Percentiles rank a stretch among this genome's conserved stretches.
These are phyloP conservation scores for Arxiozyma slooffiae DNA, from an alignment of 1,139 yeast species.

Conservation along the genomic window DNA sequence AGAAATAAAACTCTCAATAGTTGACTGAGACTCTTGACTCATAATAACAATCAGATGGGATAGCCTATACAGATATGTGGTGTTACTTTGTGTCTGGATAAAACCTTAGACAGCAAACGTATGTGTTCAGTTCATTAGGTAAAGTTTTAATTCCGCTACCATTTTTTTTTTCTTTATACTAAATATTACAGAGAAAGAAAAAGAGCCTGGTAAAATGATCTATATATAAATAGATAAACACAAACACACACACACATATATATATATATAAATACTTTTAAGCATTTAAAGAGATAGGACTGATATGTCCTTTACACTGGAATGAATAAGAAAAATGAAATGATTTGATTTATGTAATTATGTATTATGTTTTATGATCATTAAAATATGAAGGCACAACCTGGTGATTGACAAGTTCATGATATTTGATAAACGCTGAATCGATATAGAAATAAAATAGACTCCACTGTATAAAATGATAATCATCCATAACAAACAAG, in stretches of 20 bases:
- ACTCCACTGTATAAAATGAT: too few species aligned
- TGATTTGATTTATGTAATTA: background rate
- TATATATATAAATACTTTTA: background rate
- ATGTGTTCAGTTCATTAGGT: background rate
- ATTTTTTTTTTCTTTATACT: too few species aligned
- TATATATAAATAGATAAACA: too few species aligned
- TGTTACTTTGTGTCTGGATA: background rate
- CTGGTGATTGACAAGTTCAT: too few species aligned
- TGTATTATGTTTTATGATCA: too few species aligned
- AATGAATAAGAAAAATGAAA: background rate
- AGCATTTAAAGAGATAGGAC: too few species aligned
- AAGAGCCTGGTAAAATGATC: too few species aligned
- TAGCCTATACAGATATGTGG: background rate
- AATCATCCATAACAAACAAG: background rate
- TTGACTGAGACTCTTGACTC: constrained; percentile 7
- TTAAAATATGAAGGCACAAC: too few species aligned
- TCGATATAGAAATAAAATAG: too few species aligned
- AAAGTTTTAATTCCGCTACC: background rate
- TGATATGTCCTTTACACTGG: too few species aligned
- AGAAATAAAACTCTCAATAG: constrained; percentile 25
- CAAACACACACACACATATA: too few species aligned
- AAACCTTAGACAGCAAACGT: background rate
- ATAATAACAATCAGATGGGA: constrained; percentile 4
- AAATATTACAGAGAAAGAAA: too few species aligned
- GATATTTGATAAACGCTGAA: background rate